phyloP scores from a whole-genome alignment of 2,329 filamentous ascomycete genomes.

The Sporothrix inflata region DNA sequence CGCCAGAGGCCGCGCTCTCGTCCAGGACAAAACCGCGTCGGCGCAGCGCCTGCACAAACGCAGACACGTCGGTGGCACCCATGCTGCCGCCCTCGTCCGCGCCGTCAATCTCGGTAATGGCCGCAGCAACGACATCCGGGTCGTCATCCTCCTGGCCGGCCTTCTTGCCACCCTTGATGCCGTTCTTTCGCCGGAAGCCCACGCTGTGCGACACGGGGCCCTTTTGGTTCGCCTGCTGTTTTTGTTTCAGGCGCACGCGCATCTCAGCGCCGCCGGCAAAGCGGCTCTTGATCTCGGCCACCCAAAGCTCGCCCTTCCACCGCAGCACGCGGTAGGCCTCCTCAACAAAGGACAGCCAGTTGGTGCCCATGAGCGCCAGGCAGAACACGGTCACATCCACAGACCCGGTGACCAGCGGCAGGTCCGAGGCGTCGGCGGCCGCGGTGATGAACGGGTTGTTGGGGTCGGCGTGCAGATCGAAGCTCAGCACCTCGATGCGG shows the following conservation, averaged over 20 bases:
- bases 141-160: conserved; percentile 53
- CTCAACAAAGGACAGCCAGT: conserved; percentile 96
- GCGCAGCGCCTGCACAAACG: conserved; percentile 81
- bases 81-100: conserved; percentile 66
- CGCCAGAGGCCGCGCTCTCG: conserved; percentile 45
- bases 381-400: conserved; percentile 94
- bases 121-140: conserved; percentile 72
- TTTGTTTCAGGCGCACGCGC: conserved; percentile 34
- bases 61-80: conserved; percentile 81
- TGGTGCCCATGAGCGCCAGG: conserved; percentile 96
- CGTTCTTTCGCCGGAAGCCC: conserved; percentile 55
- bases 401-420: conserved; percentile 74
- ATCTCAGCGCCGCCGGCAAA: conserved; percentile 59
- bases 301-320: conserved; percentile 95
- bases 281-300: conserved; percentile 93
- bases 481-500: conserved; percentile 77
- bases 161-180: conserved; percentile 48
- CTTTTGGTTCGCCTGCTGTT: conserved; percentile 43
- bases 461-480: conserved; percentile 69
- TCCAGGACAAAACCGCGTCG: conserved; percentile 83
- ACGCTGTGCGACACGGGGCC: conserved; percentile 69
- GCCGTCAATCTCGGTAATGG: conserved; percentile 62
- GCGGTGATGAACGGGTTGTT: conserved; percentile 77
- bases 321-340: conserved; percentile 90
- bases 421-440: conserved; percentile 81